These are phyloP conservation scores for Suillus brevipes DNA, from an alignment of 768 basidiomycete genomes.

Conservation along the genomic window DNA sequence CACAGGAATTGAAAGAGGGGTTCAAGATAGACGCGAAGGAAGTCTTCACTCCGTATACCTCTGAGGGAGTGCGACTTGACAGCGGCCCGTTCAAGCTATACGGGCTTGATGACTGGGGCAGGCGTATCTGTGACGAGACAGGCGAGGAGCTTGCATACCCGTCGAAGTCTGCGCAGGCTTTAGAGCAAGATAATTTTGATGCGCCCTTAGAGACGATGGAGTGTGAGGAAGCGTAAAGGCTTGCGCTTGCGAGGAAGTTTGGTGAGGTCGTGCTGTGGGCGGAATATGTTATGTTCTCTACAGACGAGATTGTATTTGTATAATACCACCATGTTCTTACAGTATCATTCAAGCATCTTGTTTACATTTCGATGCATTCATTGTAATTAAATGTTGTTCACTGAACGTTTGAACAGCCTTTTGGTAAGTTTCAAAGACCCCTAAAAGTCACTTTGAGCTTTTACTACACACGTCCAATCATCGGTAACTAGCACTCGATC, in stretches of 20 bases:
- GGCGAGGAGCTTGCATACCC: constrained; percentile 24
- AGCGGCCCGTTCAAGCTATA: constrained; percentile 25
- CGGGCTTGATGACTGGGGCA: constrained; percentile 25
- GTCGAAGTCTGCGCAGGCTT: constrained; percentile 29
- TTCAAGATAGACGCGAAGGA: constrained; percentile 19
- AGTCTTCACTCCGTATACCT: constrained; percentile 11
- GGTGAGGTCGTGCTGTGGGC: neutral
- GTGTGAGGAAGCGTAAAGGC: neutral
- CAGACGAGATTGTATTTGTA: constrained; percentile 5
- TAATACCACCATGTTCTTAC: constrained; percentile 1
- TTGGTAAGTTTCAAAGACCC: too few species aligned
- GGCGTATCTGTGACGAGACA: constrained; percentile 22
- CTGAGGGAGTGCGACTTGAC: neutral
- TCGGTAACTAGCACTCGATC: too few species aligned
- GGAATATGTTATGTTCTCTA: neutral
- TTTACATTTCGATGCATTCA: neutral
- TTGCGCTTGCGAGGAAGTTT: neutral
- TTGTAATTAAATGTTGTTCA: neutral
- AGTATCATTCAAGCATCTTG: neutral
- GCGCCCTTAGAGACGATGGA: constrained; percentile 2
- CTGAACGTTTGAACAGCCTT: too few species aligned
- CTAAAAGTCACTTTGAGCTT: too few species aligned
- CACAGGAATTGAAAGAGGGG: constrained; percentile 22
- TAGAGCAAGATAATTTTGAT: constrained; percentile 24
- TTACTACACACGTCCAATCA: too few species aligned